Evolutionary conservation across 2,329 filamentous ascomycete genomes (phyloP).

Genomic region (Fusarium transvaalense): DNA sequence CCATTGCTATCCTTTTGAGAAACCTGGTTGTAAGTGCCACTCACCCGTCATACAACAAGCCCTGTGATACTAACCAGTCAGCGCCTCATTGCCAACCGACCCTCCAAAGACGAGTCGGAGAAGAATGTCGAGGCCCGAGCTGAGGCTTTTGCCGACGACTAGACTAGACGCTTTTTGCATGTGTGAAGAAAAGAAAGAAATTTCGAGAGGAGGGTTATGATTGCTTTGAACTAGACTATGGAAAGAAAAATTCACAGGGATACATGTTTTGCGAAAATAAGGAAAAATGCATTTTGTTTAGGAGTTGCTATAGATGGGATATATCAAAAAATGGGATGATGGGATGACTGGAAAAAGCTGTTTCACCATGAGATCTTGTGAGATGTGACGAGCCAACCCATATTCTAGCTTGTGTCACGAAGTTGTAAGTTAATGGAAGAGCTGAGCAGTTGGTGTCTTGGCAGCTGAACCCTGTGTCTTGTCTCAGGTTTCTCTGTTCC

Average conservation of each 20-base stretch:
- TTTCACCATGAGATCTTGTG: slow-evolving; percentile 5
- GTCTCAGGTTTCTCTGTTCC: slow-evolving; percentile 4
- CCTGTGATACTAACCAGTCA: slow-evolving; percentile 50
- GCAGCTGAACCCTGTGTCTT: not conserved
- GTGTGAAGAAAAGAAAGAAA: not conserved
- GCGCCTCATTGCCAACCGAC: slow-evolving; percentile 66
- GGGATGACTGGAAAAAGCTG: slow-evolving; percentile 7
- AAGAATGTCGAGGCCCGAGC: slow-evolving; percentile 55
- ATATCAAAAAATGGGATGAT: slow-evolving; percentile 32
- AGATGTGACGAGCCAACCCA: not conserved
- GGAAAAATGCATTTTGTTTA: slow-evolving; percentile 31
- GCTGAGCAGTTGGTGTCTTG: slow-evolving; percentile 4
- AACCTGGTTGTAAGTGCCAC: slow-evolving; percentile 81
- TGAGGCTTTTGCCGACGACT: slow-evolving; percentile 59
- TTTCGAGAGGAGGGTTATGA: slow-evolving; percentile 5
- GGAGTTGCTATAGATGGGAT: slow-evolving; percentile 42
- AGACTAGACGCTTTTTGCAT: slow-evolving; percentile 45
- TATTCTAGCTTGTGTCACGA: not conserved
- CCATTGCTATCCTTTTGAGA: slow-evolving; percentile 88
- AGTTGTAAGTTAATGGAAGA: not conserved
- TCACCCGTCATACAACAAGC: not conserved
- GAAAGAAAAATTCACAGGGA: slow-evolving; percentile 22
- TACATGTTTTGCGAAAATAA: slow-evolving; percentile 17
- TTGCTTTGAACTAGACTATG: slow-evolving; percentile 36
- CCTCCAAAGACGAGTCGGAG: slow-evolving; percentile 54